A percentile compares a stretch with the other conserved stretches of the same genome.
phyloP scores from a whole-genome alignment of 2,329 filamentous ascomycete genomes.

The Periconia macrospinosa region DNA sequence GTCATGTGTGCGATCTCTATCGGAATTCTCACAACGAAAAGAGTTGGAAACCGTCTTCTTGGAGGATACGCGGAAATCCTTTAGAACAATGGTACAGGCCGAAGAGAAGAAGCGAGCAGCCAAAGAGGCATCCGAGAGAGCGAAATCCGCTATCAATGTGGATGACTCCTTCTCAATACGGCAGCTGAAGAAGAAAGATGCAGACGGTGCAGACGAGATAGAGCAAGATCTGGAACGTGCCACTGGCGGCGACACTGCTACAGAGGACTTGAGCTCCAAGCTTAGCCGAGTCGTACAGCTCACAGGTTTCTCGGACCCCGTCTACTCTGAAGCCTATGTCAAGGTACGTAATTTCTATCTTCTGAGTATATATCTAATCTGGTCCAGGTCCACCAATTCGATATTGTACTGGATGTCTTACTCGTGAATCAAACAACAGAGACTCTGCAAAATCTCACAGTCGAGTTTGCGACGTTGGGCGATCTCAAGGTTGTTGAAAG shows the following conservation, averaged over 20 bases:
- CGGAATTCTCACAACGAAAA: slow-evolving; percentile 86
- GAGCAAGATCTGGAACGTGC: slow-evolving; percentile 91
- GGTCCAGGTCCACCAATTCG: slow-evolving; percentile 79
- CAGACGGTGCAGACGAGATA: slow-evolving; percentile 80
- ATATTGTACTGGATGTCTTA: slow-evolving; percentile 94
- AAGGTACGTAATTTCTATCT: slow-evolving; percentile 57
- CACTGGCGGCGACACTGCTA: slow-evolving; percentile 81
- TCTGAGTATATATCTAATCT: slow-evolving; percentile 8
- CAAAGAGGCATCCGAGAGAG: slow-evolving; percentile 88
- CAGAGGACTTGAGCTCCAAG: slow-evolving; percentile 90
- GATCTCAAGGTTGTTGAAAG: slow-evolving; percentile 98
- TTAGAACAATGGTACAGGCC: slow-evolving; percentile 94
- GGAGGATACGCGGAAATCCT: slow-evolving; percentile 92
- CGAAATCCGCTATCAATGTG: slow-evolving; percentile 91
- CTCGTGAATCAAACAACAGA: slow-evolving; percentile 97
- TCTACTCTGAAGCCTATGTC: slow-evolving; percentile 98
- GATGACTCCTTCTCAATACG: slow-evolving; percentile 93
- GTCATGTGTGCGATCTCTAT: slow-evolving; percentile 90
- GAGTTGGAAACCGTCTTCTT: slow-evolving; percentile 91
- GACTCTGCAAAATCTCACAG: slow-evolving; percentile 93
- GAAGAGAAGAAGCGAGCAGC: slow-evolving; percentile 98
- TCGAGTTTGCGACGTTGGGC: slow-evolving; percentile 97
- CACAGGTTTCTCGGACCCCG: slow-evolving; percentile 95
- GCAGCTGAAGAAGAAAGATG: slow-evolving; percentile 84
- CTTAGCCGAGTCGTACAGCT: slow-evolving; percentile 94